These are phyloP conservation scores for Jatropha curcas DNA, from an alignment of 345 rosid species.

Conservation along the genomic window DNA sequence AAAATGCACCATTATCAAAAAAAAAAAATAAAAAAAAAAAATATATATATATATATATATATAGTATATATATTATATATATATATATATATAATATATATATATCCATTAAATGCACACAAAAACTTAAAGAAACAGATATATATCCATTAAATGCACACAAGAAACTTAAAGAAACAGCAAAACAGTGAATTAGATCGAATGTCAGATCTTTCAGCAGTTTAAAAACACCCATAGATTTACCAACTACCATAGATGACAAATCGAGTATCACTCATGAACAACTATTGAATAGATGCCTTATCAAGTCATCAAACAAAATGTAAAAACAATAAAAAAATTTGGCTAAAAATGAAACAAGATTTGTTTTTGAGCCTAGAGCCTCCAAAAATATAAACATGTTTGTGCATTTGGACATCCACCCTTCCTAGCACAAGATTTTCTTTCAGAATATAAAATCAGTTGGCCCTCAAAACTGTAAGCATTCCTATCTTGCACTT, in stretches of 20 bases:
- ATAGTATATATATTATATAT: no score
- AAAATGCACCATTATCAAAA: no score
- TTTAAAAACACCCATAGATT: neutral
- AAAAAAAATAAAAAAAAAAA: no score
- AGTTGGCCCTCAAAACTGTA: no score
- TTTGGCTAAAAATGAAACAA: neutral
- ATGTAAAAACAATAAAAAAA: neutral
- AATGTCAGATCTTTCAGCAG: neutral
- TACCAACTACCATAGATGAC: neutral
- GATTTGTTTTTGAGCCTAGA: no score
- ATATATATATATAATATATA: no score
- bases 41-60: no score
- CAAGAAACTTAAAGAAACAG: neutral
- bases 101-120: no score
- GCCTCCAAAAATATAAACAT: neutral
- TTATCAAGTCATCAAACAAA: neutral
- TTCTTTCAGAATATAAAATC: no score
- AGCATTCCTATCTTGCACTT: neutral
- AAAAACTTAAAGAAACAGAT: no score
- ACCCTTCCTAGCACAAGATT: neutral
- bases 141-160: neutral
- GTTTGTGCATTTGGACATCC: slow-evolving; percentile 6
- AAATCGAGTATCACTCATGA: neutral
- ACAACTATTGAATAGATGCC: neutral
- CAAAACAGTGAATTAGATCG: neutral